Base-by-base conservation (phyloP, 306 rosid genomes). In the Prinsepia uniflora region DNA sequence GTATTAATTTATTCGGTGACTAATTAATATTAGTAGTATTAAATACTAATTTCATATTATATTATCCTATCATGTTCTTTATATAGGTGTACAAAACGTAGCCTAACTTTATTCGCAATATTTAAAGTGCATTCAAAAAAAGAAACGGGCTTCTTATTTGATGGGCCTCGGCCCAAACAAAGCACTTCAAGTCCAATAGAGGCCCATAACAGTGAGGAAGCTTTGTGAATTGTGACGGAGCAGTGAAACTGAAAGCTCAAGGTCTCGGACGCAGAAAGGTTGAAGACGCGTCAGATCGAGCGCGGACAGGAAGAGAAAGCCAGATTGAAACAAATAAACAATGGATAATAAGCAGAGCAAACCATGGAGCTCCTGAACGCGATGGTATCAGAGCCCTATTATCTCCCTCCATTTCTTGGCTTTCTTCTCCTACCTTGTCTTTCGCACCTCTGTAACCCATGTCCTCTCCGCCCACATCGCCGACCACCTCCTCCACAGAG, bases 311-410 rank as follows among this genome's bases (percentile, higher is more conserved):
- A 24, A 53, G 57, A 52, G 18, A 11, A 49, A 55, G 0, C 2
- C 24, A 8, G 59, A 78, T 5, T 39, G 76, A 67, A 61, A 45
- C 30, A 24, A 24, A 24, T 24, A 24, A 24, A 24, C 45, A 67
- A 67, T 81, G 87, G 83, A 76, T 52, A 69, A 77, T 43, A 79
- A 79, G 58, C 63, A 59, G 43, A 75, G 75, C 45, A 72, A 46
- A 68, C 75, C 78, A 3, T 70, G 78, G 83, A 89, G 24, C 76
- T 85, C 81, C 47, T 87, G 76, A 90, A 89, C 83, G 63, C 61
- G 40, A 63, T 84, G 81, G 85, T 84, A 43, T 82, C 98, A n/a
- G 96, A 93, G 76, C 97, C 98, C 3, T 83, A 87, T 55, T 86
- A 84, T 55, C 77, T 87, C 72, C 72, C 84, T 83, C 47, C 97